These are phyloP conservation scores for Didymella pomorum DNA, from an alignment of 2,329 filamentous ascomycete species.

Conservation along the genomic window DNA sequence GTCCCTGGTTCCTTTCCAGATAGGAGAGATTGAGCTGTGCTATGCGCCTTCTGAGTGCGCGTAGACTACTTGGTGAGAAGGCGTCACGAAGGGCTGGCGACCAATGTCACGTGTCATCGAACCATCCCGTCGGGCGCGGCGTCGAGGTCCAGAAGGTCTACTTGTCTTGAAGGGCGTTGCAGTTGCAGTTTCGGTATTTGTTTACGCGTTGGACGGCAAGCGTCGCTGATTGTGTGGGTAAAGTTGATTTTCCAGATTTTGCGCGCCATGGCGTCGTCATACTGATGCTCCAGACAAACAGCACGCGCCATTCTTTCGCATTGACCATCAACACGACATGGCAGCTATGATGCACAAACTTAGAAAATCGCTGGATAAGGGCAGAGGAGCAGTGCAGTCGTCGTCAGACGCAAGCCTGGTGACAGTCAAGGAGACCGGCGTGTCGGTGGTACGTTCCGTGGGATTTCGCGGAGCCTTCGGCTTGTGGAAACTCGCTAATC, in stretches of 20 bases:
- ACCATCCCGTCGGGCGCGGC: neutral
- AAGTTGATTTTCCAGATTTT: conserved; percentile 6
- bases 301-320: neutral
- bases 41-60: neutral
- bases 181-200: neutral
- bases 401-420: neutral
- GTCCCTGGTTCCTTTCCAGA: too few relatives aligned
- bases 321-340: conserved; percentile 14
- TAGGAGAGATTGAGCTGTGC: too few relatives aligned
- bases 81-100: neutral
- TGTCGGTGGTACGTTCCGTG: conserved; percentile 14
- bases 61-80: neutral
- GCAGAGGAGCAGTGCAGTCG: conserved; percentile 5
- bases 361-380: conserved; percentile 15
- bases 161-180: neutral
- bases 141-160: neutral
- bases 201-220: conserved; percentile 2
- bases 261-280: conserved; percentile 33
- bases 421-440: conserved; percentile 13
- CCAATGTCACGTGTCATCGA: neutral
- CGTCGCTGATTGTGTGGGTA: neutral
- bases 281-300: conserved; percentile 12
- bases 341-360: conserved; percentile 22
- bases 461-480: conserved; percentile 3
- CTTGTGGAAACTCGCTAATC: conserved; percentile 27